Conservation (phyloP, 331 rosid genomes). For the Dryas integrifolia region DNA sequence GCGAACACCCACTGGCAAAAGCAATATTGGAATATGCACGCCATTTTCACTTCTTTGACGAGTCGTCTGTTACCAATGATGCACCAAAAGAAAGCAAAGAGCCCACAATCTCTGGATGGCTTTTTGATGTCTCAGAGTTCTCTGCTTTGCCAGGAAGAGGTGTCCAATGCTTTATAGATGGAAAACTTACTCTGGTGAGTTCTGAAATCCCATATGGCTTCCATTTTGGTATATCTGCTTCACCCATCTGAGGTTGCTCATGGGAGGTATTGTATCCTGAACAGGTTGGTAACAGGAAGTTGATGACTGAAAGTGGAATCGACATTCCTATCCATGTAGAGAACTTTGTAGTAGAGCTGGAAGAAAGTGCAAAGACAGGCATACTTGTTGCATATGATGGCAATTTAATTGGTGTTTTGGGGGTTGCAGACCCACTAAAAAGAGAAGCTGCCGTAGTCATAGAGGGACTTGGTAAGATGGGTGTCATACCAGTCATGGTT, state of each 20-base stretch:
- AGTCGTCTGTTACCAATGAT: slow-evolving; percentile 47
- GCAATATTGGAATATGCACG: slow-evolving; percentile 88
- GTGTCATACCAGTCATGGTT: slow-evolving; percentile 84
- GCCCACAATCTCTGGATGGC: slow-evolving; percentile 57
- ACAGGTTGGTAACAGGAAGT: slow-evolving; percentile 91
- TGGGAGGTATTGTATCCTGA: slow-evolving; percentile 20
- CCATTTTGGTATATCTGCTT: not conserved
- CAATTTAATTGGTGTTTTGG: slow-evolving; percentile 70
- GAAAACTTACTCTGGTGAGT: slow-evolving; percentile 62
- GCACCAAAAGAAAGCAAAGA: slow-evolving; percentile 35
- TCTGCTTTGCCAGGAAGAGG: slow-evolving; percentile 90
- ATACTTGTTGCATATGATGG: slow-evolving; percentile 69
- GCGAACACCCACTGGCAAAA: slow-evolving; percentile 93
- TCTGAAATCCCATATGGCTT: not conserved
- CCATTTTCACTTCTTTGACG: slow-evolving; percentile 88
- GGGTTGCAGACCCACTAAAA: slow-evolving; percentile 90
- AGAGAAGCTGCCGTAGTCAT: slow-evolving; percentile 94
- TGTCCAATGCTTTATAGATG: slow-evolving; percentile 62
- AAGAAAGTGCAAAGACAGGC: slow-evolving; percentile 88
- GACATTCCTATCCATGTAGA: slow-evolving; percentile 67
- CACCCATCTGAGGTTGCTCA: slow-evolving; percentile 26
- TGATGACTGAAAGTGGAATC: slow-evolving; percentile 76
- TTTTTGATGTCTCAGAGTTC: slow-evolving; percentile 74
- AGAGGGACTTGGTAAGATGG: slow-evolving; percentile 88
- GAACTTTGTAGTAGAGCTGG: slow-evolving; percentile 69